Base-by-base conservation (phyloP, 31 red algal species). In the Odonthalia washingtoniensis region DNA sequence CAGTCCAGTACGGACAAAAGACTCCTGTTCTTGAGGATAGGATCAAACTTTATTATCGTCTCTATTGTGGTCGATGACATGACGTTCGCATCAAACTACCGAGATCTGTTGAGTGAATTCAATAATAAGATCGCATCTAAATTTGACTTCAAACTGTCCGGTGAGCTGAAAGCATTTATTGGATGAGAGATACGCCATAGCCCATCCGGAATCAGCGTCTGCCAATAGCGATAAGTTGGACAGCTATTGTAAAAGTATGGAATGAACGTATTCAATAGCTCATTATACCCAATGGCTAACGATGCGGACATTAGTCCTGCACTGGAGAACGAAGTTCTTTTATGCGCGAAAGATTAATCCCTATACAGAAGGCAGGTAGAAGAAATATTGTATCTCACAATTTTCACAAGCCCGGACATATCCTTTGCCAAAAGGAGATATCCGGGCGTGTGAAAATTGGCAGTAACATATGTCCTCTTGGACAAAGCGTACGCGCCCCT, bases 401-500 rank as follows among this genome's bases (percentile, higher is more conserved):
- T 57, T 27, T 81, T 14, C n/a, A 81, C 77, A 17, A 38, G 77
- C 6, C 77, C 77, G 6, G 77, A 81, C 0, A 81, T 65, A 16
- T 34, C 77, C 9, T 81, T 81, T 45, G 27, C 27, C n/a, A n/a
- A n/a, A n/a, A n/a, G n/a, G n/a, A n/a, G n/a, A n/a, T n/a, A n/a
- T n/a, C n/a, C n/a, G n/a, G n/a, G n/a, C n/a, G n/a, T n/a, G n/a
- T n/a, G n/a, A n/a, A n/a, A n/a, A n/a, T n/a, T n/a, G n/a, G n/a
- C n/a, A n/a, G n/a, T n/a, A n/a, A n/a, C 9, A 65, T 31, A 17
- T 31, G 27, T 0, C 46, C 27, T 17, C 77, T 81, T 65, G 27
- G 16, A 14, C 5, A 21, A 24, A 26, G 17, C 32, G 5, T 43
- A 24, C 77, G 65, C 17, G 35, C 43, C 24, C 77, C 77, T 9